Evolutionary conservation across 83 land plant species (phyloP).

Genomic region (Thuja plicata): DNA sequence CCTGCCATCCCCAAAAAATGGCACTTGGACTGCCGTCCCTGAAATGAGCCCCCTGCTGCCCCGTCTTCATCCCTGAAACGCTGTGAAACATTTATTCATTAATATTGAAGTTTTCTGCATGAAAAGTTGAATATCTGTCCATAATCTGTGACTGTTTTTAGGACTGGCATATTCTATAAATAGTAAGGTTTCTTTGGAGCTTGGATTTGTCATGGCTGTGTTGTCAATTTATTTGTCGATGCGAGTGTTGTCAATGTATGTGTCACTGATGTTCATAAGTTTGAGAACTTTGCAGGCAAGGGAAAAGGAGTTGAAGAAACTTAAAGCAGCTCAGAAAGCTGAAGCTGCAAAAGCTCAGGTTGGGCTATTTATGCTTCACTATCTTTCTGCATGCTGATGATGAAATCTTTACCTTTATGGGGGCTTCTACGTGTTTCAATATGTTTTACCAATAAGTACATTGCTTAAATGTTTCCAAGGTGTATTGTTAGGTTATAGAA

Average conservation of each 20-base stretch:
- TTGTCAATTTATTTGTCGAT: background rate
- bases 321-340: slow-evolving; percentile 73
- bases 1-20: too few species aligned
- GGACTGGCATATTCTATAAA: background rate
- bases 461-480: background rate
- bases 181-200: background rate
- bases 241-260: background rate
- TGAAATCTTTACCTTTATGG: background rate
- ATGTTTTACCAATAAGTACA: background rate
- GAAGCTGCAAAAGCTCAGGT: slow-evolving; percentile 65
- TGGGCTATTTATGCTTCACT: background rate
- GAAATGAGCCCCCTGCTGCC: too few species aligned
- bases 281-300: slow-evolving; percentile 43
- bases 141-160: background rate
- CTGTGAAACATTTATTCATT: background rate
- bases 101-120: background rate
- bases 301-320: slow-evolving; percentile 73
- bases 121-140: background rate
- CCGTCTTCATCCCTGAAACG: too few species aligned
- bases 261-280: background rate
- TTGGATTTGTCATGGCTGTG: background rate
- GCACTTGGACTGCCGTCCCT: too few species aligned
- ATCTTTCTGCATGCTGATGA: background rate
- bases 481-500: background rate
- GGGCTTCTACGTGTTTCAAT: background rate